Evolutionary conservation across 1,284 basidiomycete species (phyloP), one percentile per base, ranked within the genome.

Genomic region (Peniophora sp.): DNA sequence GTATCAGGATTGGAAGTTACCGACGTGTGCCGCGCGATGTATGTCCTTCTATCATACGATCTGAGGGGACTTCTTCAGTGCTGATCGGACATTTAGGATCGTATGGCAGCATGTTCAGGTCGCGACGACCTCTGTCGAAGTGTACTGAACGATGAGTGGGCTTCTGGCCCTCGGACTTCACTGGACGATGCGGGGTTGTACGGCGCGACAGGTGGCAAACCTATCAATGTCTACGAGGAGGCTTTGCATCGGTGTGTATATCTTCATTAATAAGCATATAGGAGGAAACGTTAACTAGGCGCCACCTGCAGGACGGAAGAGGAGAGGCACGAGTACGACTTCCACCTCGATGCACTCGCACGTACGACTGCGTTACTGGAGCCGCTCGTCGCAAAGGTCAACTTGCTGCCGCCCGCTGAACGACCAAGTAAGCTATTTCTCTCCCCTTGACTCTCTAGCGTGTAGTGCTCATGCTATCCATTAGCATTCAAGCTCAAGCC

Each of bases 271-370:
- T 6, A 32, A 12, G 27, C 27, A 5, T 12, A 5, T 5, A 32
- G 27, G 12, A 32, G 27, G 27, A 32, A 32, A 32, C n/a, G n/a
- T n/a, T n/a, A n/a, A n/a, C n/a, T n/a, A n/a, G n/a, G n/a, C n/a
- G n/a, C n/a, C n/a, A n/a, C 27, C 12, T 12, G 27, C 27, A 32
- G 27, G 45, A 91, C 88, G 50, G 96, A 99, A 64, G 96, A 99
- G 66, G 97, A 99, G 67, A 84, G 96, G 10, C 96, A 98, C 69
- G 96, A 98, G 68, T 99, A 98, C 66, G 96, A 98, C 68, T 99
- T 97, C 73, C 93, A 99, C 67, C 93, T 98, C 61, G 96, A 98
- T 64, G 96, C 94, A n/a, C 92, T 98, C 61, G 78, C 87, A 19
- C 87, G 94, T 47, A 97, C 96, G 8, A 96, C 98, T 59, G 78